A percentile compares a stretch with the other conserved stretches of the same genome.
These are phyloP conservation scores for Neurospora terricola DNA, from an alignment of 495 filamentous ascomycete genomes.

Conservation along the genomic window DNA sequence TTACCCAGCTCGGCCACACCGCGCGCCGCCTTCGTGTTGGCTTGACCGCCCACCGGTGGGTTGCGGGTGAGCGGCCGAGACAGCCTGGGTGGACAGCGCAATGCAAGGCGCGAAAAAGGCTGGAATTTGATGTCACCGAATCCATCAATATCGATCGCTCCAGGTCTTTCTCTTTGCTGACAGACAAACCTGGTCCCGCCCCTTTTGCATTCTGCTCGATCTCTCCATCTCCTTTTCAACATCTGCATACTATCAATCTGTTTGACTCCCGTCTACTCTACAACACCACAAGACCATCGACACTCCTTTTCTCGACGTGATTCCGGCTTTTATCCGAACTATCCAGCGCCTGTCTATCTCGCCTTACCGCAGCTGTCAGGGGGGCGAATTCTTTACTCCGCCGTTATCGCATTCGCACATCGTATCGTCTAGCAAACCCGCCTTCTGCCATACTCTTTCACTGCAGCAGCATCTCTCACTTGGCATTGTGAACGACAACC, in stretches of 20 bases:
- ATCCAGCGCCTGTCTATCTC: neutral
- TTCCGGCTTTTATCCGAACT: neutral
- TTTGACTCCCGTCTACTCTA: neutral
- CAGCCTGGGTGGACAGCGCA: slow-evolving; percentile 1
- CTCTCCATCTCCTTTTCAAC: neutral
- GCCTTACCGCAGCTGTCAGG: neutral
- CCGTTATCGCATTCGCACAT: neutral
- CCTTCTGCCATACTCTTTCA: neutral
- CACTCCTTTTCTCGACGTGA: neutral
- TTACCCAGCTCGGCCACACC: neutral
- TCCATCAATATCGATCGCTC: neutral
- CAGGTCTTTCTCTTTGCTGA: slow-evolving; percentile 1
- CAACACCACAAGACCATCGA: neutral
- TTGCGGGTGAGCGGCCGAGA: slow-evolving; percentile 7
- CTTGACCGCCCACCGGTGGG: neutral
- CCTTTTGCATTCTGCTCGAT: neutral
- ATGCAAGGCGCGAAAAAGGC: slow-evolving; percentile 8
- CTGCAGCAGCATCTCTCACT: neutral
- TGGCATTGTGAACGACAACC: neutral
- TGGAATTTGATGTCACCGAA: slow-evolving; percentile 15
- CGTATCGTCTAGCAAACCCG: neutral
- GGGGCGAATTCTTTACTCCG: neutral
- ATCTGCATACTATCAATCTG: neutral
- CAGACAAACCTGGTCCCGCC: neutral
- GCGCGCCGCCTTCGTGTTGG: neutral